Conservation (phyloP, 148 eudicot species). For the Gaultheria prostrata region DNA sequence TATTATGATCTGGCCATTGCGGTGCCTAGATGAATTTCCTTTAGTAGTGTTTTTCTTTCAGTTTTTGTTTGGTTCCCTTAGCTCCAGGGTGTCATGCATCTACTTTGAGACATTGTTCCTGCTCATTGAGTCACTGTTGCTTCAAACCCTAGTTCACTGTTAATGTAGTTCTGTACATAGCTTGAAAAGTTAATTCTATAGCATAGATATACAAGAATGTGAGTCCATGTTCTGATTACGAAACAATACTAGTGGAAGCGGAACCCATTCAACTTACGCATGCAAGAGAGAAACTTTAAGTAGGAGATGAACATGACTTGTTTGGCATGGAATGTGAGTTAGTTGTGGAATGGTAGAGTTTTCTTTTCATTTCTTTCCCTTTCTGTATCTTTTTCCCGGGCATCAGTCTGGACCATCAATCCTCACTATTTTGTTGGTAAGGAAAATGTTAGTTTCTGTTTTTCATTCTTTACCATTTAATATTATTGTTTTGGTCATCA, state of each 20-base stretch:
- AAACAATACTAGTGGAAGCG: not conserved
- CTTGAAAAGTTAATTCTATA: not conserved
- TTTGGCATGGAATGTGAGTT: slow-evolving; percentile 5
- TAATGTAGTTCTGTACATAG: not conserved
- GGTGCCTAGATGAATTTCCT: not conserved
- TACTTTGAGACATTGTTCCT: slow-evolving; percentile 1
- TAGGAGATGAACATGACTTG: not conserved
- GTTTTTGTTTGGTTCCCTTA: not conserved
- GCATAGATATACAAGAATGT: not conserved
- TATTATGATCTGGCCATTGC: not conserved
- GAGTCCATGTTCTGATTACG: not conserved
- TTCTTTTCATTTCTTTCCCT: not conserved
- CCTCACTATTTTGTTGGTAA: not conserved
- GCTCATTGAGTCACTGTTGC: not conserved
- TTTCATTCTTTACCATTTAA: not conserved
- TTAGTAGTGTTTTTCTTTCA: not conserved
- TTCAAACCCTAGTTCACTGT: not conserved
- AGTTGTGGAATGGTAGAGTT: slow-evolving; percentile 14
- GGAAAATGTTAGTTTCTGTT: not conserved
- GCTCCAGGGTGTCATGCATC: not conserved
- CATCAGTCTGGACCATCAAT: not conserved
- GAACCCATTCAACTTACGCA: not conserved
- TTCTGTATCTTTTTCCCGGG: not conserved
- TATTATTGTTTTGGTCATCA: not conserved
- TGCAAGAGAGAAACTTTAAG: not conserved